Conservation (phyloP, 306 rosid species). For the Casuarina glauca region DNA sequence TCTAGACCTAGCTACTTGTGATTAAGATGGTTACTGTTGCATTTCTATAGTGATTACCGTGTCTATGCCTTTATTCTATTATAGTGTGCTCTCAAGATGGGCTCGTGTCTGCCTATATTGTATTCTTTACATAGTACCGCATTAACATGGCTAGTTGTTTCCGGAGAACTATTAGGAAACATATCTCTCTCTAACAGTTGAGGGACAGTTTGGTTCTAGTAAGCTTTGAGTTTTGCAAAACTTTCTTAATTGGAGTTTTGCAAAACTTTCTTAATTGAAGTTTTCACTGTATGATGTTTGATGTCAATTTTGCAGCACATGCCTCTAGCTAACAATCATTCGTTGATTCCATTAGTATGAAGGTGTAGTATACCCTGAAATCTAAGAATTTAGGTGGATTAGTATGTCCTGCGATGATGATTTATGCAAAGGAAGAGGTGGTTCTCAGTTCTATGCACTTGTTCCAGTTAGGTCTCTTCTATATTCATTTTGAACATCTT, state of each 20-base stretch:
- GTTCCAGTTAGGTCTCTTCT: background rate
- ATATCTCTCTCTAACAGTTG: conserved; percentile 5
- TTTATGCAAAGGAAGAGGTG: conserved; percentile 9
- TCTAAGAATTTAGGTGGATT: no score
- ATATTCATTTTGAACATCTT: background rate
- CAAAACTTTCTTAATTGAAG: conserved; percentile 7
- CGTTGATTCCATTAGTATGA: conserved; percentile 9
- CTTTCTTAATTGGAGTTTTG: conserved; percentile 10
- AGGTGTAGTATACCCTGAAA: conserved; percentile 5
- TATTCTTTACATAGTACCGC: conserved; percentile 24
- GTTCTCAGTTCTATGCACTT: background rate
- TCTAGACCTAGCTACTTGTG: background rate
- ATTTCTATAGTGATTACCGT: conserved; percentile 11
- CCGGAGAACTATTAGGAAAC: conserved; percentile 1
- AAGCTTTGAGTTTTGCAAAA: background rate
- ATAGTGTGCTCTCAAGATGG: conserved; percentile 13
- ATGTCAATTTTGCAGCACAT: background rate
- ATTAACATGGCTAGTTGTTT: conserved; percentile 17
- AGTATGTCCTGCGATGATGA: background rate
- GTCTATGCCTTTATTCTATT: conserved; percentile 12
- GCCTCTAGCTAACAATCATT: conserved; percentile 12
- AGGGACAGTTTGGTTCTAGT: conserved; percentile 19
- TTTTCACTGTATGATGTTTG: conserved; percentile 5
- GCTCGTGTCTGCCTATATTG: conserved; percentile 22
- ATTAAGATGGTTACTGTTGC: conserved; percentile 25